Evolutionary conservation across 1,139 yeast species (phyloP), one percentile per base, ranked within the genome.

Genomic region (Taiozyma sp.): DNA sequence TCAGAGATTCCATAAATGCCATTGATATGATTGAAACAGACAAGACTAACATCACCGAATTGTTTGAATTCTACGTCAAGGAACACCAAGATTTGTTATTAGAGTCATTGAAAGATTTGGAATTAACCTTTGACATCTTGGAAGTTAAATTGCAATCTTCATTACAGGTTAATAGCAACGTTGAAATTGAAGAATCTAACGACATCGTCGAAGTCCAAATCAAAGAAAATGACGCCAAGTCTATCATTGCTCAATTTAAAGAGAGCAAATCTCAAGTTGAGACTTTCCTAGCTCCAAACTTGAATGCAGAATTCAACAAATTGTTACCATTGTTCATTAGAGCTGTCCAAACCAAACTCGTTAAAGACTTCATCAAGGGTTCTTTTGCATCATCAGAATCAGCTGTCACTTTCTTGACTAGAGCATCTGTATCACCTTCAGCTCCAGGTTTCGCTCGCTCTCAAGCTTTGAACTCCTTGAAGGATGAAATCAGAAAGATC

Each of bases 61-160:
- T 78, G 19, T 72, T 81, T 50, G 84, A 82, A 62, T 66, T 66
- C 47, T 70, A 81, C 45, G 69, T 76, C 48, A 67, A 66, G 40
- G 55, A 59, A 16, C 69, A 81, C 54, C 70, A 73, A 48, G 70
- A 67, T 2, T 57, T 73, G 36, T 78, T 87, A 51, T 47, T 71
- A 14, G 61, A 69, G 14, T 68, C 72, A 12, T 70, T 87, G 55
- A 65, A 68, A 5, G 65, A 70, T 1, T 56, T 71, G 28, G 68
- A 70, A 28, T 58, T 81, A 44, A 70, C 74, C 36, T 58, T 84
- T 23, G 79, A 79, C 41, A 75, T 79, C 14, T 75, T 89, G 57
- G 96, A 89, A 69, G 78, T 88, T 74, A 74, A 77, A 53, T 71
- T 88, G 48, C 86, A 87, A 70, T 74, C 84, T 2, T 82, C 90